Conservation (phyloP, 805 yeast species). For the Ogataea naganishii region DNA sequence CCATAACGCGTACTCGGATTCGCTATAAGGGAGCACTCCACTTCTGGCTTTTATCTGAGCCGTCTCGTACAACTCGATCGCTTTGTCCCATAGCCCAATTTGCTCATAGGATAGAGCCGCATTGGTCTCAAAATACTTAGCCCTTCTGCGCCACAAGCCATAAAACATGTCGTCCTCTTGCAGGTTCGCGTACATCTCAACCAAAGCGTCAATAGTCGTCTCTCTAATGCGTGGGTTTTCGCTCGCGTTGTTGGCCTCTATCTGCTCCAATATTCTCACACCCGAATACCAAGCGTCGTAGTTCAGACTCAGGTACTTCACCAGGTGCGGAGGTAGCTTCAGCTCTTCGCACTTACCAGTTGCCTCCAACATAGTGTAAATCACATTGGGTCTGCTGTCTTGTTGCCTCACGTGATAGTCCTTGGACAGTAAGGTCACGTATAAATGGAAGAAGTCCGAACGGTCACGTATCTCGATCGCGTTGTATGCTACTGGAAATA, state of each 20-base stretch:
- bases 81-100: slow-evolving; percentile 90
- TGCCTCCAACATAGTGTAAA: slow-evolving; percentile 78
- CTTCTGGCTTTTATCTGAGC: slow-evolving; percentile 96
- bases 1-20: slow-evolving; percentile 92
- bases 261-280: slow-evolving; percentile 71
- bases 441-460: slow-evolving; percentile 73
- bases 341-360: slow-evolving; percentile 63
- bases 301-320: slow-evolving; percentile 79
- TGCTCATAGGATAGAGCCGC: slow-evolving; percentile 93
- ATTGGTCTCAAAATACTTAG: slow-evolving; percentile 88
- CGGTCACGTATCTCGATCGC: slow-evolving; percentile 74
- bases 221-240: slow-evolving; percentile 73
- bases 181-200: slow-evolving; percentile 78
- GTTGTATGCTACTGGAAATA: slow-evolving; percentile 75
- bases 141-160: slow-evolving; percentile 95
- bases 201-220: slow-evolving; percentile 80
- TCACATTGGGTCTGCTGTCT: slow-evolving; percentile 77
- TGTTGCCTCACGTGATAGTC: slow-evolving; percentile 92
- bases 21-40: slow-evolving; percentile 92
- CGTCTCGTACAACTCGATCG: slow-evolving; percentile 86
- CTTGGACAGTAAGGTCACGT: slow-evolving; percentile 73
- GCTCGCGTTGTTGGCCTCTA: slow-evolving; percentile 33
- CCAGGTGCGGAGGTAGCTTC: slow-evolving; percentile 88
- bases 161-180: slow-evolving; percentile 97
- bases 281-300: slow-evolving; percentile 91